phyloP scores from a whole-genome alignment of 2,329 filamentous ascomycete genomes.

The Aspergillus spinulosporus region DNA sequence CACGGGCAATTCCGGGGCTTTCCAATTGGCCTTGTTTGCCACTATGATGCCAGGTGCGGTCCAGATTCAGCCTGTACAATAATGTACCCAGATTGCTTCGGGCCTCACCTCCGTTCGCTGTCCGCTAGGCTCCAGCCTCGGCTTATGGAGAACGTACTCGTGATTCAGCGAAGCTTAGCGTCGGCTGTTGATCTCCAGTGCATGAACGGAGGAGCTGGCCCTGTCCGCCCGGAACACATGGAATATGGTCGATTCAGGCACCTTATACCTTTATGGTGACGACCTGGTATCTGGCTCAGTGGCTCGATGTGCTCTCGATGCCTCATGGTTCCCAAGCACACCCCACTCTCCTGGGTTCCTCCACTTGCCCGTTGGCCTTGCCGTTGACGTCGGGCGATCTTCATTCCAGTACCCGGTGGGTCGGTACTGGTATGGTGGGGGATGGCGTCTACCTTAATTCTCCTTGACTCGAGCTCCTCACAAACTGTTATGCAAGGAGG shows the following conservation, averaged over 20 bases:
- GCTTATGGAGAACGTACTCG: not conserved
- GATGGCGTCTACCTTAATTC: conserved; percentile 28
- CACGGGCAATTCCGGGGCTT: conserved; percentile 1
- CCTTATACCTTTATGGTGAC: not conserved
- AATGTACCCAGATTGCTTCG: not conserved
- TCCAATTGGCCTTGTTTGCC: conserved; percentile 18
- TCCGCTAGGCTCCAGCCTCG: not conserved
- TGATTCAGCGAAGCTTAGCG: conserved; percentile 8
- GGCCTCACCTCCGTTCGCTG: not conserved
- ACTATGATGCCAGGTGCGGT: not conserved
- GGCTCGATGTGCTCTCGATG: not conserved
- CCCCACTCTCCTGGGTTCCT: conserved; percentile 2
- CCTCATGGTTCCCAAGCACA: not conserved
- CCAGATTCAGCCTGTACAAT: not conserved
- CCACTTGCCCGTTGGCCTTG: conserved; percentile 4
- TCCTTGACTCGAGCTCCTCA: conserved; percentile 18
- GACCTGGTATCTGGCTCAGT: not conserved
- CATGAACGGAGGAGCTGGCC: conserved; percentile 1
- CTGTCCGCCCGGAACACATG: not conserved
- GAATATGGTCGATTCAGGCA: not conserved
- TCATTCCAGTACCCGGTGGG: conserved; percentile 20
- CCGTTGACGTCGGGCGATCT: conserved; percentile 16
- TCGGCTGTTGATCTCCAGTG: conserved; percentile 1
- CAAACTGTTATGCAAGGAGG: conserved; percentile 20
- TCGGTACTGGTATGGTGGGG: conserved; percentile 18